These are phyloP conservation scores for Bullera alba DNA, from an alignment of 768 basidiomycete species.

Conservation along the genomic window DNA sequence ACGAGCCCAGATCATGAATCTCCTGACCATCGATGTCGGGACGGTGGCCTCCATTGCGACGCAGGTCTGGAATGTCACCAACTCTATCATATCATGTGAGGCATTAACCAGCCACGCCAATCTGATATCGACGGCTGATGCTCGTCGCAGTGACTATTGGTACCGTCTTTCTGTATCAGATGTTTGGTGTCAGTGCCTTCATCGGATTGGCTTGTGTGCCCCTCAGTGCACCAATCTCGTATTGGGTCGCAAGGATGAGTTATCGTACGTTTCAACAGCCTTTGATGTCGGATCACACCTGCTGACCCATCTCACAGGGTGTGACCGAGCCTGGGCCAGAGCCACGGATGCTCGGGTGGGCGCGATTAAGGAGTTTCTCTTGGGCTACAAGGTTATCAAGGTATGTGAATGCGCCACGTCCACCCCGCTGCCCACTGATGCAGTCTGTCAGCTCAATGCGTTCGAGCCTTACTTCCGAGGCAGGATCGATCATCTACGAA, in stretches of 20 bases:
- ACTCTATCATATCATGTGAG: slow-evolving; percentile 22
- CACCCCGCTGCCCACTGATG: not conserved
- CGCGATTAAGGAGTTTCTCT: slow-evolving; percentile 36
- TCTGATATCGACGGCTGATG: not conserved
- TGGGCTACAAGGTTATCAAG: slow-evolving; percentile 41
- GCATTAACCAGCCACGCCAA: not conserved
- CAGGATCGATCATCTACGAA: slow-evolving; percentile 19
- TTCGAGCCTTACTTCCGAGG: slow-evolving; percentile 31
- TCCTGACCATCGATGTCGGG: slow-evolving; percentile 34
- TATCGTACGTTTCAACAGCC: slow-evolving; percentile 15
- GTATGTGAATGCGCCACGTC: slow-evolving; percentile 16
- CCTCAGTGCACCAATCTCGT: slow-evolving; percentile 19
- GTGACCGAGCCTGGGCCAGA: slow-evolving; percentile 30
- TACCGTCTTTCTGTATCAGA: slow-evolving; percentile 20
- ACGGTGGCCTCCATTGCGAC: slow-evolving; percentile 25
- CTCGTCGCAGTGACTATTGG: slow-evolving; percentile 25
- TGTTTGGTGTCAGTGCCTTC: slow-evolving; percentile 37
- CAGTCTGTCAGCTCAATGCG: slow-evolving; percentile 30
- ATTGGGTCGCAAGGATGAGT: slow-evolving; percentile 11
- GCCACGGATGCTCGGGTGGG: slow-evolving; percentile 28
- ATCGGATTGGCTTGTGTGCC: slow-evolving; percentile 36
- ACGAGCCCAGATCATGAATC: slow-evolving; percentile 25
- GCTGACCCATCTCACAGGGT: slow-evolving; percentile 20
- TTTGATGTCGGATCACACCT: not conserved
- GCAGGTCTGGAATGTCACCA: slow-evolving; percentile 21